Evolutionary conservation across 2,329 filamentous ascomycete species (phyloP).

Genomic region (Phoma sp.): DNA sequence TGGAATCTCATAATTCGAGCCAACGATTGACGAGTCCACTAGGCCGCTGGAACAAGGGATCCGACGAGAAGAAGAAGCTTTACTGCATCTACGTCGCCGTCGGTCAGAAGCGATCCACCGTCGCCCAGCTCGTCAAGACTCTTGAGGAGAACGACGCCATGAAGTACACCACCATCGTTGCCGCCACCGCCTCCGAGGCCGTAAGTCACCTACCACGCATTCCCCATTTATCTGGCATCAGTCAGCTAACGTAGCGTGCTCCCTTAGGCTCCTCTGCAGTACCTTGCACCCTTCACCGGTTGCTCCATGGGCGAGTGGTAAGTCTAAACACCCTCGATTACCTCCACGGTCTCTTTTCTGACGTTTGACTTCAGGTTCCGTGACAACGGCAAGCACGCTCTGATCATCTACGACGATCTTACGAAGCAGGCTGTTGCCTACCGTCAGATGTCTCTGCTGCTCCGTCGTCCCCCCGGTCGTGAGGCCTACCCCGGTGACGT

Average conservation of each 20-base stretch:
- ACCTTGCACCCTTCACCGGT: conserved; percentile 86
- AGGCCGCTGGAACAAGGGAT: conserved; percentile 76
- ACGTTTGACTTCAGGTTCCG: conserved; percentile 69
- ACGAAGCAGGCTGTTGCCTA: conserved; percentile 98
- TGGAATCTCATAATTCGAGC: too few relatives aligned
- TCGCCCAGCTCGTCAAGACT: conserved; percentile 99
- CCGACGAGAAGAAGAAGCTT: conserved; percentile 96
- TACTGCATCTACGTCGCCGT: conserved; percentile 99
- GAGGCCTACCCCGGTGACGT: conserved; percentile 96
- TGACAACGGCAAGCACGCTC: conserved; percentile 84
- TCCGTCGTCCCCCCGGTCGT: conserved; percentile 97
- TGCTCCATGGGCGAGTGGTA: conserved; percentile 35
- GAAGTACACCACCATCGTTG: conserved; percentile 95
- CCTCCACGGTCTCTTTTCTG: not conserved
- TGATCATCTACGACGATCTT: conserved; percentile 93
- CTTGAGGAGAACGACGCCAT: conserved; percentile 99
- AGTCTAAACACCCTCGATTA: not conserved
- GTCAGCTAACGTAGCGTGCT: too few relatives aligned
- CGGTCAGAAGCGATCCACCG: conserved; percentile 99
- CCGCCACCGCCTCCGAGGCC: conserved; percentile 96
- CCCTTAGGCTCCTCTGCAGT: conserved; percentile 72
- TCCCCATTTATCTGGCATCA: not conserved
- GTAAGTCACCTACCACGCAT: not conserved
- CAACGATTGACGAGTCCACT: not conserved
- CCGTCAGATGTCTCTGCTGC: conserved; percentile 97